Percentiles rank a stretch among this genome's conserved stretches.
Evolutionary conservation across 179 eudicot genomes (phyloP).

Genomic region (Beta lomatogona): DNA sequence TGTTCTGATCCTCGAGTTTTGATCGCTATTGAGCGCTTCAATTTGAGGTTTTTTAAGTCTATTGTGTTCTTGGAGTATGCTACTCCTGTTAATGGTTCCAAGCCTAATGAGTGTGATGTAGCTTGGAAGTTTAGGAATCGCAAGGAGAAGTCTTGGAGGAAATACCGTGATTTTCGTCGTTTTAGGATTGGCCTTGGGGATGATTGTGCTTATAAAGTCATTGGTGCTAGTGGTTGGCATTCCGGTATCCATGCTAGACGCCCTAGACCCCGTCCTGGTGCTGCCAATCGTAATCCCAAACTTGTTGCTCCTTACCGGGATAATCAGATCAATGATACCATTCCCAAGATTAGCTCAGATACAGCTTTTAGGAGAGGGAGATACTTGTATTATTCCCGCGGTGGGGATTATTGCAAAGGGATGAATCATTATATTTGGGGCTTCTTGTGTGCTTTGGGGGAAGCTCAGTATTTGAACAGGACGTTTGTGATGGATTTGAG

Average conservation of each 20-base stretch:
- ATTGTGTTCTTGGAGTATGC: conserved; percentile 68
- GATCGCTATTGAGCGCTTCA: conserved; percentile 70
- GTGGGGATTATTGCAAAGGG: conserved; percentile 93
- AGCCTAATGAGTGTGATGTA: conserved; percentile 77
- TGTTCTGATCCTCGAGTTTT: conserved; percentile 85
- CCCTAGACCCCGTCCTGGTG: conserved; percentile 43
- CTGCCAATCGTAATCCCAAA: conserved; percentile 30
- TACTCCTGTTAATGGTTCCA: conserved; percentile 71
- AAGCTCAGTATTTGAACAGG: conserved; percentile 83
- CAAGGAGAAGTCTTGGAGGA: conserved; percentile 90
- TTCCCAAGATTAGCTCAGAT: conserved; percentile 61
- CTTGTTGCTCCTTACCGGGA: conserved; percentile 40
- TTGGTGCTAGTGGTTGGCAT: conserved; percentile 77
- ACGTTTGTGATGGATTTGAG: conserved; percentile 94
- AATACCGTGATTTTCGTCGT: conserved; percentile 88
- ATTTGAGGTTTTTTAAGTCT: conserved; percentile 60
- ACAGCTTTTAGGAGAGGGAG: conserved; percentile 60
- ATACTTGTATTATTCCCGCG: conserved; percentile 88
- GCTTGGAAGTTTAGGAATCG: conserved; percentile 90
- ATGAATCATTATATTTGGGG: conserved; percentile 98
- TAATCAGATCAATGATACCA: conserved; percentile 78
- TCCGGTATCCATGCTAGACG: conserved; percentile 85
- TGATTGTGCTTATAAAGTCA: conserved; percentile 66
- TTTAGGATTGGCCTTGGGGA: conserved; percentile 67
- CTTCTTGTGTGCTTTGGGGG: conserved; percentile 89